Evolutionary conservation across 352 stramenopile species (phyloP), one percentile per base, ranked within the genome.

Genomic region (Phytophthora palmivora): DNA sequence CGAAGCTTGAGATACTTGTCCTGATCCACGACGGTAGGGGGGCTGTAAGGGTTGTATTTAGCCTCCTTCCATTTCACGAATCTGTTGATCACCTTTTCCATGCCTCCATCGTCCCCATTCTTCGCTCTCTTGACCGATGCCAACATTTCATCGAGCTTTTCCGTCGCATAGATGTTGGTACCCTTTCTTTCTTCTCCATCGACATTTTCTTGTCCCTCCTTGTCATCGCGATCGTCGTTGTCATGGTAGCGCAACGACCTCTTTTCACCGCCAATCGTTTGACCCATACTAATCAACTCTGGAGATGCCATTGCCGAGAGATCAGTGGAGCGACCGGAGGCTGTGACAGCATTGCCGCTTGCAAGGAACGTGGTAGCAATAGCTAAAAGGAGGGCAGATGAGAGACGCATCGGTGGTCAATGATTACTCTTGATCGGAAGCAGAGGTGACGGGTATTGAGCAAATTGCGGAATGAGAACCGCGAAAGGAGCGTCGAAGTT

Each of bases 231-330:
- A 22, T 49, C 14, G 4, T 36, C 42, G 22, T 49, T 33, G 12
- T 37, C 43, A 12, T 49, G 14, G 43, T 19, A 37, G n/a, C 43
- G 24, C 43, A 49, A 16, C 4, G 19, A 49, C 24, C 43, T 37
- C 12, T 36, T 37, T 19, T 18, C 43, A 32, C 8, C 24, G 10
- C 24, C 43, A 9, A 16, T 9, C 5, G 3, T 22, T 6, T 49
- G 26, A 3, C 22, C 22, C 8, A n/a, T 6, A 37, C 28, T 15
- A 49, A 14, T 6, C 24, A 49, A 34, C 6, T 15, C 24, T 33
- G 43, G 24, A 4, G 43, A 38, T 32, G 11, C 21, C 19, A 33
- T 33, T 32, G 41, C 5, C 9, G 14, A 47, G 21, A 47, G 14
- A 9, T 34, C 41, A 2, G 24, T 37, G 3, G 43, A 0, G 8